Evolutionary conservation across 345 rosid genomes (phyloP).

Genomic region (Geranium rotundifolium): DNA sequence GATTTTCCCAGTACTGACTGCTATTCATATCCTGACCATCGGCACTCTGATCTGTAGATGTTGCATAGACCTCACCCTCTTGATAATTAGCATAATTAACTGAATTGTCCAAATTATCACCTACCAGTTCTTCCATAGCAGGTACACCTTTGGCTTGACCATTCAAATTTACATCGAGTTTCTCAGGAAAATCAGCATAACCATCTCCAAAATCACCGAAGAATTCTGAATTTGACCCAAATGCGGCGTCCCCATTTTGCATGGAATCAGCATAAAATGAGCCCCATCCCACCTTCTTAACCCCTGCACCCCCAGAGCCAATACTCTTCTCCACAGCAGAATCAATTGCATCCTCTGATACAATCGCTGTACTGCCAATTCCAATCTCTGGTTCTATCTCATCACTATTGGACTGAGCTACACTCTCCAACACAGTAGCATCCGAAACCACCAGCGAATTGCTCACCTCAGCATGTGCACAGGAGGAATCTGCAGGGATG

Average conservation of each 20-base stretch:
- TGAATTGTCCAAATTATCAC: conserved; percentile 23
- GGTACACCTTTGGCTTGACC: conserved; percentile 10
- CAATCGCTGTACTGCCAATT: not conserved
- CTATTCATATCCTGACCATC: conserved; percentile 40
- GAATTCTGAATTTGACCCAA: conserved; percentile 71
- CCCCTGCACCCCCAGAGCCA: conserved; percentile 31
- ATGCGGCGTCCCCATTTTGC: conserved; percentile 35
- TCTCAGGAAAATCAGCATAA: conserved; percentile 27
- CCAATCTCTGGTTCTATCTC: not conserved
- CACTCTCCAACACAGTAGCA: too few species aligned
- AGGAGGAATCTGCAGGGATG: too few species aligned
- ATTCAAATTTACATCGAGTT: conserved; percentile 20
- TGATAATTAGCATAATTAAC: conserved; percentile 25
- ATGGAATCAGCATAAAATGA: conserved; percentile 56
- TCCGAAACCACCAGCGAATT: too few species aligned
- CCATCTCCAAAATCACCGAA: conserved; percentile 40
- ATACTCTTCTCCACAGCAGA: conserved; percentile 11
- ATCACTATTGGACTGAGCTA: not conserved
- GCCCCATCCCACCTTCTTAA: conserved; percentile 83
- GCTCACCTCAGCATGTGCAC: too few species aligned
- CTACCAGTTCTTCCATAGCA: conserved; percentile 15
- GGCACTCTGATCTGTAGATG: conserved; percentile 18
- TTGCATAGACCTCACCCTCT: conserved; percentile 26
- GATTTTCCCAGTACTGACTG: conserved; percentile 61
- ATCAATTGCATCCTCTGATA: conserved; percentile 24